A percentile compares a stretch with the other conserved stretches of the same genome.
Evolutionary conservation across 225 moss, liverwort and hornwort species (phyloP).

Genomic region (Physcomitrium patens): DNA sequence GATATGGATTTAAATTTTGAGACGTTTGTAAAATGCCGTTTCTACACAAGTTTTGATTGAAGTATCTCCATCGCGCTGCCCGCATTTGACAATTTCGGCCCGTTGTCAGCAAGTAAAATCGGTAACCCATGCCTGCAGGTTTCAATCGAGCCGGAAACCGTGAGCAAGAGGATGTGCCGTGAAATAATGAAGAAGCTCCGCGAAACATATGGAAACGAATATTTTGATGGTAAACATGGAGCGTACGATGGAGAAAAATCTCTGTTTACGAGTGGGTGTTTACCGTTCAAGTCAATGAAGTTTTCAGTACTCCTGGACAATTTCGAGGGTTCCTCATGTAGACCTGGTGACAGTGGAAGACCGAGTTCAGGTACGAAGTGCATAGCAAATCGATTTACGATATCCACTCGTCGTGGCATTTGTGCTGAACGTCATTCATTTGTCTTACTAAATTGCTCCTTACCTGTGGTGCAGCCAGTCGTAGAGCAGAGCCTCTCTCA

Average conservation of each 20-base stretch:
- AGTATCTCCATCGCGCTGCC: neutral
- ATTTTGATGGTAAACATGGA: slow-evolving; percentile 72
- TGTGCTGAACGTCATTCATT: neutral
- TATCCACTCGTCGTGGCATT: neutral
- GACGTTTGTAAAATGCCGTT: too few relatives aligned
- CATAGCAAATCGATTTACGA: neutral
- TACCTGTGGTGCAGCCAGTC: slow-evolving; percentile 31
- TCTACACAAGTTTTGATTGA: too few relatives aligned
- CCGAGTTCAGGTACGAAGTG: slow-evolving; percentile 41
- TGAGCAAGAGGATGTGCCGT: slow-evolving; percentile 69
- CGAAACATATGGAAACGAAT: slow-evolving; percentile 61
- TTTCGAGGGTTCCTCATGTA: slow-evolving; percentile 57
- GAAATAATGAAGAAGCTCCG: slow-evolving; percentile 77
- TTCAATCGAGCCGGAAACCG: slow-evolving; percentile 62
- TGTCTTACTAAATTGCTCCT: neutral
- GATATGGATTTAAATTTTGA: too few relatives aligned
- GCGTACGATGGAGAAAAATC: slow-evolving; percentile 97
- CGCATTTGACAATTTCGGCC: neutral
- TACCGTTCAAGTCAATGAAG: slow-evolving; percentile 61
- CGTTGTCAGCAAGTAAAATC: neutral
- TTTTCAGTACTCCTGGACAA: slow-evolving; percentile 82
- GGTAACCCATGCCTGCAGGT: slow-evolving; percentile 46
- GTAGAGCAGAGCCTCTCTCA: slow-evolving; percentile 40
- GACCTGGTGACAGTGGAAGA: slow-evolving; percentile 45
- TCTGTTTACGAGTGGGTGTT: slow-evolving; percentile 73